phyloP scores from a whole-genome alignment of 1,284 basidiomycete genomes.

The Cutaneotrichosporon mucoides region DNA sequence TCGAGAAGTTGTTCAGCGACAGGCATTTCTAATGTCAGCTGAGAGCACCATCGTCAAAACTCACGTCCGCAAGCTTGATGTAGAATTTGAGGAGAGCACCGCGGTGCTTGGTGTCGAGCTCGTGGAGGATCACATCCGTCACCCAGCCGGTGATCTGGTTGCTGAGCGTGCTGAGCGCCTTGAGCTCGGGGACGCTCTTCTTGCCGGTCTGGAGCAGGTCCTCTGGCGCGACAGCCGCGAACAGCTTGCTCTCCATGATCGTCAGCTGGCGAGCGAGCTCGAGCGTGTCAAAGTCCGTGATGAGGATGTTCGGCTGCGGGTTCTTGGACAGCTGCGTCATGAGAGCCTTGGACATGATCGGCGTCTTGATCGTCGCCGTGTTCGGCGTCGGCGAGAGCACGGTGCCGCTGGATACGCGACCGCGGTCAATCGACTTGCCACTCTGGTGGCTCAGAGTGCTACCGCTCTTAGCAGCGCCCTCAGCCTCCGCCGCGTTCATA shows the following conservation, averaged over 20 bases:
- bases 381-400: constrained; percentile 5
- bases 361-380: constrained; percentile 48
- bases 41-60: constrained; percentile 37
- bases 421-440: constrained; percentile 18
- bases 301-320: constrained; percentile 58
- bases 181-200: constrained; percentile 69
- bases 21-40: constrained; percentile 70
- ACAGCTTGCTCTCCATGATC: constrained; percentile 82
- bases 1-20: constrained; percentile 86
- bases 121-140: constrained; percentile 76
- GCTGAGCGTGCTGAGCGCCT: constrained; percentile 83
- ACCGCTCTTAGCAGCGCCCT: background rate
- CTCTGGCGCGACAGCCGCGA: constrained; percentile 81
- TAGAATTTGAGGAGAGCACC: constrained; percentile 82
- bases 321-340: constrained; percentile 53
- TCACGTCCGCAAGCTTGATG: constrained; percentile 86
- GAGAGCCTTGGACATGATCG: constrained; percentile 77
- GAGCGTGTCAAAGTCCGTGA: constrained; percentile 89
- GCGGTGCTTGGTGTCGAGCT: constrained; percentile 81
- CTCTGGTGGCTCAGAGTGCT: background rate
- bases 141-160: constrained; percentile 97
- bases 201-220: constrained; percentile 85
- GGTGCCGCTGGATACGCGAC: constrained; percentile 9
- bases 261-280: constrained; percentile 94
- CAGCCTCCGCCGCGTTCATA: constrained; percentile 9